phyloP scores from a whole-genome alignment of 2,329 filamentous ascomycete genomes.

The Sporothrix luriei region DNA sequence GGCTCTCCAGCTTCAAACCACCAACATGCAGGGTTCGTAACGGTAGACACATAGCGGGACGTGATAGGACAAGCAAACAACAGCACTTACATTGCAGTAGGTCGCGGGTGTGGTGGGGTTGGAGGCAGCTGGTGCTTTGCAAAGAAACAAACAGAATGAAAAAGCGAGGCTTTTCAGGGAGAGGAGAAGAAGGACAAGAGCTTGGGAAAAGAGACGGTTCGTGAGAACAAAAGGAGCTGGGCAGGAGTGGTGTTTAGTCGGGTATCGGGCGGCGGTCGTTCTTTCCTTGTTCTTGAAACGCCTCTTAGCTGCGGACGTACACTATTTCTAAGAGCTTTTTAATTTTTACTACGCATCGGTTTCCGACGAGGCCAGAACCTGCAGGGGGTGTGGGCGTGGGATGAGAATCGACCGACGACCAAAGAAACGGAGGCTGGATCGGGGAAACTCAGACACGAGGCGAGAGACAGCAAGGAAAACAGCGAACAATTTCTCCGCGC shows the following conservation, averaged over 20 bases:
- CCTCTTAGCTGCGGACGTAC: background rate
- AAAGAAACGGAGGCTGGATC: background rate
- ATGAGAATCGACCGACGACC: conserved; percentile 2
- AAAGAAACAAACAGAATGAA: background rate
- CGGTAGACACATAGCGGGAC: background rate
- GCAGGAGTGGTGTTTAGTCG: background rate
- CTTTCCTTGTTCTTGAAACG: background rate
- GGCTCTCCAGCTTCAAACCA: background rate
- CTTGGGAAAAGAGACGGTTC: background rate
- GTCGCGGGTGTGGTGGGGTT: conserved; percentile 2
- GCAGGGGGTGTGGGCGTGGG: conserved; percentile 25
- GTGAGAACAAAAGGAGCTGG: background rate
- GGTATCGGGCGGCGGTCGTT: background rate
- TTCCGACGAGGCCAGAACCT: conserved; percentile 18
- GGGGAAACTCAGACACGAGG: conserved; percentile 6
- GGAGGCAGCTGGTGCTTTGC: conserved; percentile 5
- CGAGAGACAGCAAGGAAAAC: conserved; percentile 25
- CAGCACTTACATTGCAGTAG: conserved; percentile 10
- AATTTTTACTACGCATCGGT: conserved; percentile 20
- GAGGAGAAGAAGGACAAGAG: background rate
- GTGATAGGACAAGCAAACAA: conserved; percentile 6
- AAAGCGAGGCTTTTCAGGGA: conserved; percentile 11
- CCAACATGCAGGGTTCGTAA: conserved; percentile 6
- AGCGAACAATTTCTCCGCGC: conserved; percentile 4
- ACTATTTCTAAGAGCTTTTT: conserved; percentile 27